phyloP scores from a whole-genome alignment of 208 protist genomes.

The Paratrypanosoma confusum region DNA sequence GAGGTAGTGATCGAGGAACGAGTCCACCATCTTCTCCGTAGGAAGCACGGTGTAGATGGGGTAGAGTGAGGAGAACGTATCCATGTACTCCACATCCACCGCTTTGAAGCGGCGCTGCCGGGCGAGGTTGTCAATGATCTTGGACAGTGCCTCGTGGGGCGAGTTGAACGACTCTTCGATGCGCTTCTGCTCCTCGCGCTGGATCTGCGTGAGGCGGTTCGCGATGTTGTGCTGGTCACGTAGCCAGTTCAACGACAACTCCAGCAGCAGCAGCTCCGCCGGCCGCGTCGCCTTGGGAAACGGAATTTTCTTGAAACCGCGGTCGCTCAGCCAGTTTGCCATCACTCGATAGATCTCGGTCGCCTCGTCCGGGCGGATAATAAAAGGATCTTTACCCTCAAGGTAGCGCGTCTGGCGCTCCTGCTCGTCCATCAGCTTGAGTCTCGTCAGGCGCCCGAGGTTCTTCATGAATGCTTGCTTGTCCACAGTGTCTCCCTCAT shows the following conservation, averaged over 20 bases:
- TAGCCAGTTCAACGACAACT: constrained; percentile 98
- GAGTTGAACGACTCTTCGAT: constrained; percentile 99
- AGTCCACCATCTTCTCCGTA: constrained; percentile 99
- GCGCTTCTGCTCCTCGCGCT: constrained; percentile 99
- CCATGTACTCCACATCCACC: constrained; percentile 99
- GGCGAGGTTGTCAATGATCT: constrained; percentile 99
- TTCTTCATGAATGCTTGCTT: constrained; percentile 99
- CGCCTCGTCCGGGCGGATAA: constrained; percentile 93
- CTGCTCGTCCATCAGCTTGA: constrained; percentile 99
- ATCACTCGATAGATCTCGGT: constrained; percentile 99
- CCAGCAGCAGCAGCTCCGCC: constrained; percentile 99
- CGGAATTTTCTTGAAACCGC: constrained; percentile 99
- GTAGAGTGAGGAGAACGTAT: constrained; percentile 99
- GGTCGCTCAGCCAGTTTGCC: constrained; percentile 98
- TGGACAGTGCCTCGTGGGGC: constrained; percentile 97
- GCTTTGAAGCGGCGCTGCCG: constrained; percentile 99
- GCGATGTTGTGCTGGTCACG: constrained; percentile 99
- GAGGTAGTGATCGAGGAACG: constrained; percentile 99
- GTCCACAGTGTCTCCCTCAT: constrained; percentile 98
- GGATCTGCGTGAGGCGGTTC: constrained; percentile 95
- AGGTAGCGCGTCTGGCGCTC: constrained; percentile 98
- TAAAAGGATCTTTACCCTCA: constrained; percentile 92
- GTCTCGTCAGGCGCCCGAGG: constrained; percentile 97
- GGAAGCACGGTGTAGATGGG: constrained; percentile 99
- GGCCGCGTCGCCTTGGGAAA: constrained; percentile 99